Percentiles rank a stretch among this genome's conserved stretches.
These are phyloP conservation scores for Xerocomus potaroensis DNA, from an alignment of 768 basidiomycete genomes.

Conservation along the genomic window DNA sequence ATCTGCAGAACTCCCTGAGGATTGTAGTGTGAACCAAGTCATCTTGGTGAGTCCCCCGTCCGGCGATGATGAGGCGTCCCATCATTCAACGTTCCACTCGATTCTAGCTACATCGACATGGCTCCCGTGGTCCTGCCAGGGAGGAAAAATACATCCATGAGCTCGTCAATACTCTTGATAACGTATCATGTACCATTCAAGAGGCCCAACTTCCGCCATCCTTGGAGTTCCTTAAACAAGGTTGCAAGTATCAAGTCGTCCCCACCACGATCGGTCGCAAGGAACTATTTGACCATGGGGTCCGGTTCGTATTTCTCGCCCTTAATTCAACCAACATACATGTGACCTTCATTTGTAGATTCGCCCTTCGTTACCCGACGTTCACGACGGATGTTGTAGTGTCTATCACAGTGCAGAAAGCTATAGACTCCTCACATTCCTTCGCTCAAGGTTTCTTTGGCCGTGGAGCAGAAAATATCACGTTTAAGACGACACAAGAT, in stretches of 20 bases:
- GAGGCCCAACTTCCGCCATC: conserved; percentile 28
- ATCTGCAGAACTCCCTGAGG: conserved; percentile 30
- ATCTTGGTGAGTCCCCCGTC: conserved; percentile 30
- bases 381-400: conserved; percentile 12
- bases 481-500: conserved; percentile 30
- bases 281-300: conserved; percentile 39
- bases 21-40: conserved; percentile 40
- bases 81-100: background rate
- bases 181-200: conserved; percentile 19
- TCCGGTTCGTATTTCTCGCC: conserved; percentile 33
- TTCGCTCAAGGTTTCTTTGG: conserved; percentile 40
- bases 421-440: conserved; percentile 40
- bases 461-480: conserved; percentile 19
- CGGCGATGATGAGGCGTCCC: background rate
- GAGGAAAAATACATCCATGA: conserved; percentile 28
- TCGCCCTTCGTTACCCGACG: conserved; percentile 18
- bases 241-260: conserved; percentile 32
- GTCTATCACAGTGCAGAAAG: conserved; percentile 17
- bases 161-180: conserved; percentile 31
- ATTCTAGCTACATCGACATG: conserved; percentile 40
- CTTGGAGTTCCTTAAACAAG: conserved; percentile 36
- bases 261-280: conserved; percentile 33
- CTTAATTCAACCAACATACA: too few species aligned
- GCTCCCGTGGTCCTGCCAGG: conserved; percentile 34
- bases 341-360: conserved; percentile 9